Evolutionary conservation across 495 filamentous ascomycete species (phyloP), one percentile per base, ranked within the genome.

Genomic region (Haplographium delicatum): DNA sequence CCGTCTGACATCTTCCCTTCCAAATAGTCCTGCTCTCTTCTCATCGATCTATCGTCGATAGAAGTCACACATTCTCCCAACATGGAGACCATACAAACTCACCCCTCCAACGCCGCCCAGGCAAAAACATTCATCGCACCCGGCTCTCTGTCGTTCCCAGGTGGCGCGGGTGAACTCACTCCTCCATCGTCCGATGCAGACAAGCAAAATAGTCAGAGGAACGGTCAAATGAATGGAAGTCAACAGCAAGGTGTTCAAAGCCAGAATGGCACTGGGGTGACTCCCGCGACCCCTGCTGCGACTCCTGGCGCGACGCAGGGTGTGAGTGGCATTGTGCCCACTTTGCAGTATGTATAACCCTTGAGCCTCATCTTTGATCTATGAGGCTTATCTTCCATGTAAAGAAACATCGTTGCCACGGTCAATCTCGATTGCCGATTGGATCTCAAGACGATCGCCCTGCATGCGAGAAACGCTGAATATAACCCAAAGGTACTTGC

Each of bases 401-500:
- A 66, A 89, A 96, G 90, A 84, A 98, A 98, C 81, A 96, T 98
- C 76, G 93, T 98, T 72, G 91, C 93, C 50, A 98, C 93, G 58
- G 93, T 98, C 79, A 97, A 97, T 70, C 82, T 98, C 65, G 90
- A 95, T 76, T 96, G 93, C 69, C 89, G 93, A 54, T 75, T 98
- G 73, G 93, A 98, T 67, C 79, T 98, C 54, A 98, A 98, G 86
- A 98, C 93, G 65, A 98, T 98, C 66, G 93, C 93, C 52, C 78
- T 98, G 60, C 93, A 98, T 71, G 93, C 93, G 58, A 85, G 93
- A 70, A 98, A 98, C 70, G 93, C 94, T 54, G 94, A 97, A 73
- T 96, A 95, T 82, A 95, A 95, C 60, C 89, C 84, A 56, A 91
- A 93, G 86, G 88, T 93, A 89, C 74, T 70, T 61, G 61, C 66